phyloP scores from a whole-genome alignment of 306 rosid genomes.

The Gastrolobium villosum region DNA sequence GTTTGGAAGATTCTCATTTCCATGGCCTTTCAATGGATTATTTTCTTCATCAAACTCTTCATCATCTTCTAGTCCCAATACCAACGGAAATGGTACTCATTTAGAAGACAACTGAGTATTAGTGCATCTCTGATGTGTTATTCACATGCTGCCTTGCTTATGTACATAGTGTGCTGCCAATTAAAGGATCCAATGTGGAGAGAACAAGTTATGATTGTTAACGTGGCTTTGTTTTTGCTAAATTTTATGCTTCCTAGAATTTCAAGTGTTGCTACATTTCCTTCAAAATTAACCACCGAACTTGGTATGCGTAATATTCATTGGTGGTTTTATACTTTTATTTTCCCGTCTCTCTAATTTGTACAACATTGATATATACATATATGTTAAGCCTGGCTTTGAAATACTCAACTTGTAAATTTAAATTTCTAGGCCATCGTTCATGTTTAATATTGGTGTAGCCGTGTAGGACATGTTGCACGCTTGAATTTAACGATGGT shows the following conservation, averaged over 20 bases:
- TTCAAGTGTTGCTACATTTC: conserved; percentile 38
- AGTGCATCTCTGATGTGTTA: conserved; percentile 35
- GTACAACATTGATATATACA: background rate
- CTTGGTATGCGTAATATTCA: conserved; percentile 31
- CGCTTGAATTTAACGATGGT: conserved; percentile 25
- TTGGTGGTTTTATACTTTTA: conserved; percentile 32
- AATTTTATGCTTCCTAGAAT: conserved; percentile 32
- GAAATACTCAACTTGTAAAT: conserved; percentile 9
- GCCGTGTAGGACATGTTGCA: background rate
- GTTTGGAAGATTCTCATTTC: conserved; percentile 72
- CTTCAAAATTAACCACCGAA: conserved; percentile 35
- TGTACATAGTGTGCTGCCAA: conserved; percentile 57
- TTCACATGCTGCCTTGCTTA: conserved; percentile 37
- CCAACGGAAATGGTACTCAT: conserved; percentile 54
- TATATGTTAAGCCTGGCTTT: conserved; percentile 2
- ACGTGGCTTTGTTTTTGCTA: conserved; percentile 41
- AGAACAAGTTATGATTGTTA: conserved; percentile 30
- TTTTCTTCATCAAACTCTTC: conserved; percentile 60
- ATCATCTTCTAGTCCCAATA: conserved; percentile 51
- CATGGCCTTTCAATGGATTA: conserved; percentile 80
- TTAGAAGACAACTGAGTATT: conserved; percentile 60
- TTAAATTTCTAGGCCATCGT: background rate
- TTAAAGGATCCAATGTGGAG: conserved; percentile 44
- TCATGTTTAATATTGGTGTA: background rate
- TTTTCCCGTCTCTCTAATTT: conserved; percentile 6